Evolutionary conservation across 2,329 filamentous ascomycete genomes (phyloP), one percentile per base, ranked within the genome.

Genomic region (Penicillium sp.): DNA sequence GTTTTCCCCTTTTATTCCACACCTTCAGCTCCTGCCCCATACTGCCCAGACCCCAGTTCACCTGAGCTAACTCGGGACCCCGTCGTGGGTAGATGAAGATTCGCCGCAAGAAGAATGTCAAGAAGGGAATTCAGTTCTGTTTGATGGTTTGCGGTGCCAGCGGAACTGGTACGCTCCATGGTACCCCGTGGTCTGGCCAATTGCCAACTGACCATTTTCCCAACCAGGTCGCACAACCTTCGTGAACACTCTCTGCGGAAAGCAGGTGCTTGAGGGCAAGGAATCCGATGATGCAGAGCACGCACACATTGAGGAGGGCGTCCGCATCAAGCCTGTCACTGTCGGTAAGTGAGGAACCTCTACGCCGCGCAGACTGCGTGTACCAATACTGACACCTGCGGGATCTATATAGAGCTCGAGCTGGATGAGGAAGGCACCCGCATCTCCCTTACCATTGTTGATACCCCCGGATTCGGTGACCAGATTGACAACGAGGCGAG

Each of bases 81-180:
- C 60, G 58, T 63, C 68, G 65, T 68, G 66, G 61, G 58, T 59
- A 92, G 88, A 92, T 96, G 82, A 95, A 97, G 91, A 93, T 97
- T 79, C 93, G 95, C 83, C 90, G 92, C 82, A 99, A 99, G 94
- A 99, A 99, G 91, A 98, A 99, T 87, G 94, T 99, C 84, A 97
- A 97, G 91, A 97, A 97, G 88, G 95, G 95, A 78, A 98, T 99
- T 78, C 95, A 99, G 86, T 99, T 99, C 85, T 98, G 93, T 81
- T 83, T 99, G 87, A 99, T 99, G 95, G 95, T 99, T 76, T 98
- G 95, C 79, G 95, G 95, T 84, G 95, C 95, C 78, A 98, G 94
- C 73, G 95, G 95, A 81, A 98, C 95, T 81, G 95, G 93, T 97
- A 88, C 22, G 57, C 28, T 57, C 37, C 16, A 59, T 37, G 49